Evolutionary conservation across 768 basidiomycete species (phyloP), one percentile per base, ranked within the genome.

Genomic region (Suillus hirtellus): DNA sequence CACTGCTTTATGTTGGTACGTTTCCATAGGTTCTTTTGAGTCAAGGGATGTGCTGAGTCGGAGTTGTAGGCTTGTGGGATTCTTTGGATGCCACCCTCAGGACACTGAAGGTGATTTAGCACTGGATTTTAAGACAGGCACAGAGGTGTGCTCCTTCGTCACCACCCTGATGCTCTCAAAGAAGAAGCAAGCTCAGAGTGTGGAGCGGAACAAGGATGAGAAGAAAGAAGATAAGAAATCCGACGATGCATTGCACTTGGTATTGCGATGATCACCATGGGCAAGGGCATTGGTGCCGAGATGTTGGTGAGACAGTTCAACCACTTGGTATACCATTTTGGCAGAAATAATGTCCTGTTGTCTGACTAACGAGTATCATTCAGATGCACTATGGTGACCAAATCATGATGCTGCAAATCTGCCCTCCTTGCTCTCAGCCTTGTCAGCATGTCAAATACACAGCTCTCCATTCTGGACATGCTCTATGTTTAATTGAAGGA

Each of bases 371-470:
- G 24, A 55, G 63, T 11, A 47, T 50, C 46, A 3, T 56, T 15
- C 46, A 97, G 96, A 99, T 99, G 97, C 95, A 96, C 74, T 99
- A 98, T 67, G 97, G 96, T 60, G 95, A 96, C 69, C 93, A 95
- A 6, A 79, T 87, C 67, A 93, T 99, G n/a, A n/a, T n/a, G n/a
- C 69, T 89, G 97, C 38, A 93, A 93, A 82, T 82, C 91, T 2
- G 89, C 99, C 34, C 97, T 97, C n/a, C 88, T 99, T 19, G 97
- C 96, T 19, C 89, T 99, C 59, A 96, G 94, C 64, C 87, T 99
- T 62, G 86, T 98, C 75, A 95, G 90, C 75, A 87, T 95, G 38
- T 99, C 97, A 43, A 99, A 99, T 76, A 96, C 97, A 14, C 92
- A 94, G 77, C 84, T 98, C 5, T 84, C 90, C 44, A 90, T 99